Base-by-base conservation (phyloP, 306 rosid species). In the Oxytropis ochrocephala region DNA sequence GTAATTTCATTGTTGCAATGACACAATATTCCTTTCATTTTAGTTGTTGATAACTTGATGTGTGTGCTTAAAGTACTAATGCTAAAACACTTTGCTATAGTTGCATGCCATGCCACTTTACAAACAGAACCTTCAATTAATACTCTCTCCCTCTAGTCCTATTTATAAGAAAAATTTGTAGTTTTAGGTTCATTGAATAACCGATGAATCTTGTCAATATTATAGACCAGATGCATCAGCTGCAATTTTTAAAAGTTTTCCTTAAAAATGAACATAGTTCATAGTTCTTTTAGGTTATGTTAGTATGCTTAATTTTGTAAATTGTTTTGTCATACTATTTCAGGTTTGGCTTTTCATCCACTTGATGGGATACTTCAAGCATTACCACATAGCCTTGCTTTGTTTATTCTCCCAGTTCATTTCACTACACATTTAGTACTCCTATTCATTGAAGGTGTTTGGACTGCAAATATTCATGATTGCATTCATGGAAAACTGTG, bases 331-430 rank as follows among this genome's bases (percentile, higher is more conserved):
- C 43, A 9, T 21, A 18, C 60, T 42, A 44, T 86, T 46, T 70
- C 90, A 94, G 98, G 98, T 76, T 83, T 94, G 91, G 98, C 97
- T 10, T 90, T 90, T 80, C 96, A 94, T 81, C 97, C 98, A 4
- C 76, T 90, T 30, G 98, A 94, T 46, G 98, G 98, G 63, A 94
- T 94, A 58, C 82, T 94, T 74, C 97, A 94, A 77, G 98, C 98
- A 29, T 3, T 88, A 51, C 98, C 98, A 0, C 97, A 90, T 36
- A 74, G 78, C 30, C 41, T 87, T 39, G 82, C 83, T 33, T 80
- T 94, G 48, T 84, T 90, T 75, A 43, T 94, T 19, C 62, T 94
- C 29, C 98, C 98, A 14, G 78, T 44, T 53, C 98, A 94, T 82
- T 87, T 90, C 7, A 87, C 86, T 1, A 71, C 92, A 51, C 98